Percentiles rank a stretch among this genome's conserved stretches.
Conservation (phyloP, 1,284 basidiomycete genomes). For the Coniferiporia weirii region DNA sequence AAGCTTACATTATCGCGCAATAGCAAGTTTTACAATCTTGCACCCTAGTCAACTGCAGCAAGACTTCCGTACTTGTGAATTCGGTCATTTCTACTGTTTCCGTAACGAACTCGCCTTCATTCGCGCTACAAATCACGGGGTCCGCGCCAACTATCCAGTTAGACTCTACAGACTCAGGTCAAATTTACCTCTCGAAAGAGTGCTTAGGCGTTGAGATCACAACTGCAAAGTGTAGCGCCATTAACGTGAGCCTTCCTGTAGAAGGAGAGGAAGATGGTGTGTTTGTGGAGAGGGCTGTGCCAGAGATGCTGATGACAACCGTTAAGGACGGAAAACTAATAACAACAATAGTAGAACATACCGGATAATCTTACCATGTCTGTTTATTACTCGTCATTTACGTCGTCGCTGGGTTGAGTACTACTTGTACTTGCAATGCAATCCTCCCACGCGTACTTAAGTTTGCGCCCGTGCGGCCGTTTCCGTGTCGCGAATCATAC, state of each 20-base stretch:
- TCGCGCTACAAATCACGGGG: conserved; percentile 90
- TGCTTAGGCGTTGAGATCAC: conserved; percentile 84
- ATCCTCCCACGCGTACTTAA: too few species aligned
- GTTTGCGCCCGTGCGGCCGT: too few species aligned
- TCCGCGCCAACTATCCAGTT: conserved; percentile 88
- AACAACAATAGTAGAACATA: conserved; percentile 85
- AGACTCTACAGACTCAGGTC: conserved; percentile 93
- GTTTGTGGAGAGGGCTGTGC: conserved; percentile 86
- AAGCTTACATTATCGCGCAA: conserved; percentile 28
- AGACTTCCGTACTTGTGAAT: conserved; percentile 86
- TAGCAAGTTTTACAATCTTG: conserved; percentile 3
- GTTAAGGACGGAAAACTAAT: conserved; percentile 83
- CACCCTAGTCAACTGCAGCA: conserved; percentile 76
- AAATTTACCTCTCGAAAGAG: conserved; percentile 87
- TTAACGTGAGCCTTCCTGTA: conserved; percentile 90
- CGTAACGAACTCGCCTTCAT: conserved; percentile 88
- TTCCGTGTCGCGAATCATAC: too few species aligned
- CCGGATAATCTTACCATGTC: conserved; percentile 6
- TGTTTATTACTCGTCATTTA: neutral
- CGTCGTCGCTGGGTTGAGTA: too few species aligned
- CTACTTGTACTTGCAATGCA: too few species aligned
- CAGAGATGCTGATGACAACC: conserved; percentile 92
- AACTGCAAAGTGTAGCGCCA: conserved; percentile 90
- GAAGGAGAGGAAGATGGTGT: conserved; percentile 88
- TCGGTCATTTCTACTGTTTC: conserved; percentile 88